Percentiles rank a stretch among this genome's conserved stretches.
These are phyloP conservation scores for Ceratorhiza oryzae-sativae DNA, from an alignment of 1,284 basidiomycete genomes.

Conservation along the genomic window DNA sequence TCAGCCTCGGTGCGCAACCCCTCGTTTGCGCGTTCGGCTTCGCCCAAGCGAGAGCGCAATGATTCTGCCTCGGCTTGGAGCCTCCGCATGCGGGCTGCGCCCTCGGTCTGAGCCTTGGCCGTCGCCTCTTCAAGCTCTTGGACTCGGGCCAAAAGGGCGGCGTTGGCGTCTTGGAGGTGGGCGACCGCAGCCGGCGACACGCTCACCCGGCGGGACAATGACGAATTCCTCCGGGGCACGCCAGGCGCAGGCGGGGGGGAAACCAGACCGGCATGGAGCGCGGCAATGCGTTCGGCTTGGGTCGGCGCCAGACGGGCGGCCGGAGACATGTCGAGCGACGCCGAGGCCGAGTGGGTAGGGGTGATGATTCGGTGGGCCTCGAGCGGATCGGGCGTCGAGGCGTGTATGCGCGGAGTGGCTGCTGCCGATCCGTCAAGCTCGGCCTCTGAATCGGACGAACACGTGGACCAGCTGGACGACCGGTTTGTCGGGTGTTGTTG, in stretches of 20 bases:
- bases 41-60: slow-evolving; percentile 10
- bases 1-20: slow-evolving; percentile 26
- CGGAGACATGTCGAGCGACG: slow-evolving; percentile 9
- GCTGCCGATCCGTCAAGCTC: not conserved
- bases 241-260: not conserved
- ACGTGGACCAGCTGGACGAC: slow-evolving; percentile 31
- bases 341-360: slow-evolving; percentile 4
- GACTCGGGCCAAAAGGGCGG: slow-evolving; percentile 22
- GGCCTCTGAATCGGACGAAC: slow-evolving; percentile 15
- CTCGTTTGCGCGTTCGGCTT: slow-evolving; percentile 32
- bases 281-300: slow-evolving; percentile 28
- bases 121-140: slow-evolving; percentile 34
- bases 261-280: slow-evolving; percentile 12
- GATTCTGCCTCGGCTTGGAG: slow-evolving; percentile 28
- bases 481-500: slow-evolving; percentile 8
- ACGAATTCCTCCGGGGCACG: not conserved
- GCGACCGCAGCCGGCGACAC: slow-evolving; percentile 16
- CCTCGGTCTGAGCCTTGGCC: slow-evolving; percentile 20
- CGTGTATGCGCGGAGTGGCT: not conserved
- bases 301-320: slow-evolving; percentile 19
- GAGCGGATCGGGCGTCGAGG: slow-evolving; percentile 5
- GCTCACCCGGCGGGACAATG: slow-evolving; percentile 10
- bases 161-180: slow-evolving; percentile 32
- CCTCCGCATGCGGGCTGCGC: slow-evolving; percentile 25
- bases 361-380: slow-evolving; percentile 13